These are phyloP conservation scores for Myxozyma vanderwaltii DNA, from an alignment of 805 yeast genomes.

Conservation along the genomic window DNA sequence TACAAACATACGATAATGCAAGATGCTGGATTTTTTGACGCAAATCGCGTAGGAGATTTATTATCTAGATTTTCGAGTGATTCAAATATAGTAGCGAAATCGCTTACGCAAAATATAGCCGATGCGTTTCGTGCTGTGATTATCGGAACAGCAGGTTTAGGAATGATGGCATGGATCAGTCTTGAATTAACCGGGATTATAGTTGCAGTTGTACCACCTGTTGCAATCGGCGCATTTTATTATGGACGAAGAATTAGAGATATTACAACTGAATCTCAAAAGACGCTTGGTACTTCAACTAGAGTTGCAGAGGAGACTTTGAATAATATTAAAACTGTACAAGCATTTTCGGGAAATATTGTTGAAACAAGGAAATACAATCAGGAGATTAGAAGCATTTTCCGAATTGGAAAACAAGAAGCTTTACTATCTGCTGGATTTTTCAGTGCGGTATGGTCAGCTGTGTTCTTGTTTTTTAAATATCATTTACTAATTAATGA, in stretches of 20 bases:
- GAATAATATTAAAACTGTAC: conserved; percentile 81
- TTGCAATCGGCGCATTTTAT: conserved; percentile 73
- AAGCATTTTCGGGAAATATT: conserved; percentile 83
- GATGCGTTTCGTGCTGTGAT: conserved; percentile 85
- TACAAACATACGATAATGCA: conserved; percentile 77
- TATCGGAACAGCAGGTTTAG: conserved; percentile 80
- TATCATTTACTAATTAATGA: conserved; percentile 69
- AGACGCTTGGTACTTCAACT: conserved; percentile 79
- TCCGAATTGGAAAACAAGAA: conserved; percentile 73
- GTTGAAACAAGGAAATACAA: conserved; percentile 77
- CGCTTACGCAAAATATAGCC: conserved; percentile 83
- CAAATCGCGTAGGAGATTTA: conserved; percentile 86
- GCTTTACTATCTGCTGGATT: conserved; percentile 67
- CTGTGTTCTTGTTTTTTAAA: too few species aligned
- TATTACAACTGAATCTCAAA: conserved; percentile 75
- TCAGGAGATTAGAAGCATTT: conserved; percentile 62
- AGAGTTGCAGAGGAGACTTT: conserved; percentile 91
- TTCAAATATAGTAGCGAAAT: conserved; percentile 81
- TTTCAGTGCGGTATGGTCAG: conserved; percentile 54
- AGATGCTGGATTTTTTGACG: conserved; percentile 86
- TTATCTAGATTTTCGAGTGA: conserved; percentile 86
- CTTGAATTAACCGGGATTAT: conserved; percentile 78
- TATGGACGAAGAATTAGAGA: conserved; percentile 79
- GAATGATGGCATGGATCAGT: conserved; percentile 89
- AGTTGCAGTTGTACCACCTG: conserved; percentile 78